Base-by-base conservation (phyloP, 805 yeast genomes). In the Ogataea wickerhamii region DNA sequence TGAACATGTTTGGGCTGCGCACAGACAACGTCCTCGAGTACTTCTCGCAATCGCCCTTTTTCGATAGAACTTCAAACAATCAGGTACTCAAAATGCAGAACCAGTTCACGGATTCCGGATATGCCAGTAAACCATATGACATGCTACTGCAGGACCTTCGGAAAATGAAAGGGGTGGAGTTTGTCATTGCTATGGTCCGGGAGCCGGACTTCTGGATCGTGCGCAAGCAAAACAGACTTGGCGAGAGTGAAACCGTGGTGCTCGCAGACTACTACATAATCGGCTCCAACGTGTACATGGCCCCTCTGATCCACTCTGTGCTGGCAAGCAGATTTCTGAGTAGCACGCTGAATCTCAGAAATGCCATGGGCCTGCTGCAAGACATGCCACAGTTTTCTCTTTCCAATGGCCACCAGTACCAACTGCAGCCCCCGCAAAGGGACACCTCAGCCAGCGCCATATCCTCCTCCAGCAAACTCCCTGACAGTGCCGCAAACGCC, bases 161-260 rank as follows among this genome's bases (percentile, higher is more conserved):
- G 37, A 85, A 83, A 46, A 80, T 93, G 86, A 75, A 72, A 20
- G 99, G 99, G 0, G 60, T 80, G 1, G 98, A 93, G 61, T 93
- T 86, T 52, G 78, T 86, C 2, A 71, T 93, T 6, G 80, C 80
- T 0, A 68, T 74, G 44, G 78, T 81, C 2, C 67, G 87, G 28
- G 98, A 89, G 49, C 98, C 97, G 0, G 96, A 87, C 52, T 77
- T 87, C 49, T 93, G 98, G 97, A 72, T 91, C 19, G 76, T 91
- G 7, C 71, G 94, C 40, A 88, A 89, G 55, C 97, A 91, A 57
- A 64, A 76, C 32, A 66, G 98, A 21, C 45, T 70, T 4, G 64
- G 72, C 24, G 76, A 80, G 5, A 66, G 67, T 10, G 74, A 70
- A 23, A 73, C 73, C 2, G 61, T 68, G 18, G 69, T 81, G 0